phyloP scores from a whole-genome alignment of 192 early-diverging fungal genomes.

The Powellomyces hirtus region DNA sequence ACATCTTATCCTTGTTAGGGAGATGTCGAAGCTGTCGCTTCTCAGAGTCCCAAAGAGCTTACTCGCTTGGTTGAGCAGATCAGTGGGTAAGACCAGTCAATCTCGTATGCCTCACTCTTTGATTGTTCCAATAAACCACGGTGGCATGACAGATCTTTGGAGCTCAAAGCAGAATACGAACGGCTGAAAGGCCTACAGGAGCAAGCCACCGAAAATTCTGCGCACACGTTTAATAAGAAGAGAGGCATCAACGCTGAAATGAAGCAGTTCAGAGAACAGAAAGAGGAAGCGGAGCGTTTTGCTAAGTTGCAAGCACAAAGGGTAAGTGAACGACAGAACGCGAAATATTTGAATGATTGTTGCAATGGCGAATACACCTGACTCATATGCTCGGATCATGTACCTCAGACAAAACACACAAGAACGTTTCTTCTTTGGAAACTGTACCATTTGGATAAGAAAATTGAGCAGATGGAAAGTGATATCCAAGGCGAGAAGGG shows the following conservation, averaged over 20 bases:
- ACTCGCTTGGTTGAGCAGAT: slow-evolving; percentile 95
- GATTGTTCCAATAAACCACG: background rate
- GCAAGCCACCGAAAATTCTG: slow-evolving; percentile 80
- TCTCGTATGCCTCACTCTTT: background rate
- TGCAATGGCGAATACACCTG: too few relatives aligned
- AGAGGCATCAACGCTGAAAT: slow-evolving; percentile 85
- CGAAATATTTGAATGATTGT: too few relatives aligned
- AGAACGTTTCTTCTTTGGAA: slow-evolving; percentile 83
- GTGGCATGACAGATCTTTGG: slow-evolving; percentile 61
- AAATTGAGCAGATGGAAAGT: slow-evolving; percentile 56
- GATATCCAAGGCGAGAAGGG: slow-evolving; percentile 60
- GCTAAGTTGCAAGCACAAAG: slow-evolving; percentile 60
- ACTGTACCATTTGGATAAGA: slow-evolving; percentile 82
- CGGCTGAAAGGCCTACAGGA: slow-evolving; percentile 79
- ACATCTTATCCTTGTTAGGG: slow-evolving; percentile 46
- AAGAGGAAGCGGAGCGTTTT: slow-evolving; percentile 85
- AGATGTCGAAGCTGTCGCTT: slow-evolving; percentile 94
- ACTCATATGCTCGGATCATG: background rate
- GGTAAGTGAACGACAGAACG: too few relatives aligned
- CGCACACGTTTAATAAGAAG: slow-evolving; percentile 88
- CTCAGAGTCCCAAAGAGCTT: slow-evolving; percentile 92
- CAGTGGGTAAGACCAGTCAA: slow-evolving; percentile 73
- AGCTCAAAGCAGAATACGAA: slow-evolving; percentile 87
- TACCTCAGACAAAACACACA: slow-evolving; percentile 55
- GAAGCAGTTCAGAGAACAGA: slow-evolving; percentile 89